These are phyloP conservation scores for Dioscorea alata DNA, from an alignment of 106 monocot genomes.

Conservation along the genomic window DNA sequence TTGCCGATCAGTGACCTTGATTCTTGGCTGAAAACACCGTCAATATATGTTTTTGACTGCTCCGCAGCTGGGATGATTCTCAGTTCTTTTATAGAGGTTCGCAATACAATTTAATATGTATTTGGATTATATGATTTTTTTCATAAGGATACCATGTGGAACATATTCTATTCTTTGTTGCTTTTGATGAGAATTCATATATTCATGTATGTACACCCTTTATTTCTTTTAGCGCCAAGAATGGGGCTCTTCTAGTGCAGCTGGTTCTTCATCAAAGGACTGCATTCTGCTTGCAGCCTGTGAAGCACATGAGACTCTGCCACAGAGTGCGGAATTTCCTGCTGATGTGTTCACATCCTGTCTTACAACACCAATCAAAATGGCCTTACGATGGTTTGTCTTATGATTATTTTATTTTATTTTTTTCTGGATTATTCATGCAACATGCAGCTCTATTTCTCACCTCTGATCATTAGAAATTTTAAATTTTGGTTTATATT, in stretches of 20 bases:
- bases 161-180: conserved; percentile 3
- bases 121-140: not conserved
- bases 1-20: conserved; percentile 85
- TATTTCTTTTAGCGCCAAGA: conserved; percentile 36
- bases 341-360: conserved; percentile 98
- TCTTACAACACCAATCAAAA: conserved; percentile 92
- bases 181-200: not conserved
- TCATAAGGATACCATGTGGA: conserved; percentile 5
- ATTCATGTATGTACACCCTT: conserved; percentile 5
- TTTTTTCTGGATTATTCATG: not conserved
- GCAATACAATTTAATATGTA: not conserved
- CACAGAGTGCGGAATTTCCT: conserved; percentile 91
- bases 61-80: conserved; percentile 93
- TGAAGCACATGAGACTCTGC: conserved; percentile 88
- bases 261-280: conserved; percentile 52
- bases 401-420: not conserved
- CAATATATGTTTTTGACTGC: conserved; percentile 98
- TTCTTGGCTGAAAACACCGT: conserved; percentile 93
- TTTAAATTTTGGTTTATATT: no score
- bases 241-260: conserved; percentile 41
- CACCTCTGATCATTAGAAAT: no score
- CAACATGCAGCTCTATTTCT: not conserved
- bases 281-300: conserved; percentile 97
- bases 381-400: conserved; percentile 86
- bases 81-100: conserved; percentile 79